Evolutionary conservation across 179 eudicot genomes (phyloP).

Genomic region (Silene vulgaris): DNA sequence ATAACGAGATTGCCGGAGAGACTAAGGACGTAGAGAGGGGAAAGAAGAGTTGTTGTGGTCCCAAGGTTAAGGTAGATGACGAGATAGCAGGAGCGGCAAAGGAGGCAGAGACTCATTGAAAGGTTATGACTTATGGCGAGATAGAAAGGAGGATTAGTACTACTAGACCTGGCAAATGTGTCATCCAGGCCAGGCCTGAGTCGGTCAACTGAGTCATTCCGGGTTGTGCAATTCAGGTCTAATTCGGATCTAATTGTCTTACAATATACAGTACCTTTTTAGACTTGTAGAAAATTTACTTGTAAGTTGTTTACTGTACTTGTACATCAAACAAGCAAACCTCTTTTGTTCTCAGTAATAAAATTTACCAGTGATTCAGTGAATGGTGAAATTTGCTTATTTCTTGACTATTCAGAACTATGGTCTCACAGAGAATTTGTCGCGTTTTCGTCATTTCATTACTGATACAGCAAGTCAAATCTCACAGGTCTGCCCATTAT

Average conservation of each 20-base stretch:
- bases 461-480: too few species aligned
- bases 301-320: neutral
- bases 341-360: too few species aligned
- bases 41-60: constrained; percentile 40
- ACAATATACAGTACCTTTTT: neutral
- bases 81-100: constrained; percentile 12
- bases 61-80: constrained; percentile 40
- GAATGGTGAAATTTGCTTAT: too few species aligned
- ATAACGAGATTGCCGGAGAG: constrained; percentile 6
- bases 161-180: too few species aligned
- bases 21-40: constrained; percentile 16
- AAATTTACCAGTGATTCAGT: too few species aligned
- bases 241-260: neutral
- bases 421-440: too few species aligned
- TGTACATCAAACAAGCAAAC: neutral
- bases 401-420: too few species aligned
- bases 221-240: too few species aligned
- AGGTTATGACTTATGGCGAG: neutral
- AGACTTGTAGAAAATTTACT: constrained; percentile 1
- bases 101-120: constrained; percentile 7
- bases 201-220: too few species aligned
- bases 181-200: too few species aligned
- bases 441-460: too few species aligned
- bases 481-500: too few species aligned
- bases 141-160: neutral